A percentile compares a stretch with the other conserved stretches of the same genome.
Evolutionary conservation across 805 yeast genomes (phyloP).

Genomic region (Peterozyma toletana): DNA sequence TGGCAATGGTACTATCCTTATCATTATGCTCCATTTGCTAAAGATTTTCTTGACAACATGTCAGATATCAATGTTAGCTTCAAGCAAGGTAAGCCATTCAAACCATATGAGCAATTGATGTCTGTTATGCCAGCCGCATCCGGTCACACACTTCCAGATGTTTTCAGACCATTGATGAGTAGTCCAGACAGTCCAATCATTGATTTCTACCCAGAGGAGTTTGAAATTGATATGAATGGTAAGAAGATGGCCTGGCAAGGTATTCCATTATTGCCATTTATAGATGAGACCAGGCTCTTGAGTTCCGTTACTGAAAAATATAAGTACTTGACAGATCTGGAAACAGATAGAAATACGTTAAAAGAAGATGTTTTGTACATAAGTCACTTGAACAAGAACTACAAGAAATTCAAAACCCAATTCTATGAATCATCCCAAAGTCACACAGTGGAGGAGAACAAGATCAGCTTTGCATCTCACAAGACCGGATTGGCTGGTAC

Average conservation of each 20-base stretch:
- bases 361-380: slow-evolving; percentile 66
- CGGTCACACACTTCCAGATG: slow-evolving; percentile 75
- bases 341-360: slow-evolving; percentile 58
- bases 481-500: slow-evolving; percentile 55
- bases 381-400: slow-evolving; percentile 54
- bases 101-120: slow-evolving; percentile 92
- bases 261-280: slow-evolving; percentile 82
- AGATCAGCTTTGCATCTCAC: slow-evolving; percentile 36
- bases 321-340: slow-evolving; percentile 56
- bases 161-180: slow-evolving; percentile 77
- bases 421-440: slow-evolving; percentile 34
- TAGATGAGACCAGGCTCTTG: slow-evolving; percentile 73
- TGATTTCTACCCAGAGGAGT: slow-evolving; percentile 86
- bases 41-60: slow-evolving; percentile 59
- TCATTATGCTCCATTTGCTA: slow-evolving; percentile 97
- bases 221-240: slow-evolving; percentile 92
- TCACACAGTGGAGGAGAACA: slow-evolving; percentile 11
- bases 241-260: slow-evolving; percentile 95
- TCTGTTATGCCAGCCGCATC: slow-evolving; percentile 93
- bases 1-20: slow-evolving; percentile 98
- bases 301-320: slow-evolving; percentile 62
- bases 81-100: slow-evolving; percentile 67
- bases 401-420: slow-evolving; percentile 24
- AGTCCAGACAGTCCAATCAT: slow-evolving; percentile 74
- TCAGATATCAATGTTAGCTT: slow-evolving; percentile 49